Evolutionary conservation across 2,329 filamentous ascomycete species (phyloP).

Genomic region (Neonectria faginata): DNA sequence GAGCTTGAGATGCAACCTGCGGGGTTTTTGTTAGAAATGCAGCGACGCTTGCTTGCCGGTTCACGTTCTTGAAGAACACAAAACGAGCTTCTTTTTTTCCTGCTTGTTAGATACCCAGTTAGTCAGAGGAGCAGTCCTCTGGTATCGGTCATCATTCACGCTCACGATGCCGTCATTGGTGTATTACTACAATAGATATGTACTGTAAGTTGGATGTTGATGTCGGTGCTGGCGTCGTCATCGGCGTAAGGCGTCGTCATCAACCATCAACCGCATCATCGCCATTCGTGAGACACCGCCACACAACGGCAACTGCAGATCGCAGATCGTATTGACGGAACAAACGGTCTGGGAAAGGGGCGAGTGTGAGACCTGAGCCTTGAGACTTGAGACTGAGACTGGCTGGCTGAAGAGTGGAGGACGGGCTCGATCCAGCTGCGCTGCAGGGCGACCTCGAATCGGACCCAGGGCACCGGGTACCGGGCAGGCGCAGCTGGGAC

Average conservation of each 20-base stretch:
- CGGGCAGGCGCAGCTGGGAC: neutral
- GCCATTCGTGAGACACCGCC: neutral
- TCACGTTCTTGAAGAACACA: neutral
- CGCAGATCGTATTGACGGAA: constrained; percentile 3
- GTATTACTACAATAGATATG: neutral
- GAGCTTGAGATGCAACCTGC: neutral
- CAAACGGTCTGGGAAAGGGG: neutral
- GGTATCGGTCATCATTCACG: neutral
- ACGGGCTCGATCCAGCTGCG: neutral
- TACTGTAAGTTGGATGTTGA: neutral
- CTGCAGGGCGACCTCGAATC: neutral
- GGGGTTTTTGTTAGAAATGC: neutral
- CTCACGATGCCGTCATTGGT: neutral
- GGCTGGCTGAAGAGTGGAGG: neutral
- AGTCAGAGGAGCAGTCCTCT: neutral
- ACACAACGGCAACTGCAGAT: neutral
- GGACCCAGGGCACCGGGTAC: constrained; percentile 6
- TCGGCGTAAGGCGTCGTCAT: neutral
- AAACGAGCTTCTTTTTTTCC: no score
- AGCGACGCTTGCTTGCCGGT: neutral
- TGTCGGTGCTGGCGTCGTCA: neutral
- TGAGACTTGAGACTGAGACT: neutral
- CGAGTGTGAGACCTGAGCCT: neutral
- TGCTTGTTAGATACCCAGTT: no score
- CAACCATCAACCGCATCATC: constrained; percentile 9